Evolutionary conservation across 208 protist genomes (phyloP), one percentile per base, ranked within the genome.

Genomic region (Tritrichomonas foetus): DNA sequence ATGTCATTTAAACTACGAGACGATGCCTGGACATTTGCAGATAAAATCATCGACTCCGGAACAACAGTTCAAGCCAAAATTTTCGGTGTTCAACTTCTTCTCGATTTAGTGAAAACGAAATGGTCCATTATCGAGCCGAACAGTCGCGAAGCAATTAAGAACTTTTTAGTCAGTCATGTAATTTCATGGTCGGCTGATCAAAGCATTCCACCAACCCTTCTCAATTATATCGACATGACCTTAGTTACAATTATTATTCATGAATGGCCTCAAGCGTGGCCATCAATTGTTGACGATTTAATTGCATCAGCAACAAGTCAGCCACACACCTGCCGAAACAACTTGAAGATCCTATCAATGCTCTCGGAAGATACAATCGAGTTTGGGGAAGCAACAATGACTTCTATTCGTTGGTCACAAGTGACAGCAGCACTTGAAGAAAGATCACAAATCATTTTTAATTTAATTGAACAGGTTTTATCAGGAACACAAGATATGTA

Each of bases 191-290:
- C 64, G 22, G 16, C 3, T n/a, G 16, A 69, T n/a, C 20, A 69
- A 69, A 5, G 22, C 13, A 5, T 69, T 69, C 3, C 8, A 5
- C 8, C 13, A n/a, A 8, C 8, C n/a, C 20, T 69, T 8, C 64
- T 69, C 27, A 33, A 16, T 69, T 3, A 69, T n/a, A n/a, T n/a
- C n/a, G 64, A 69, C n/a, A 30, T 30, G 0, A 27, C 36, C 0
- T 16, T 89, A 14, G 41, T 49, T 39, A 39, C 11, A 36, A 57
- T 89, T 2, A 89, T 89, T 89, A n/a, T 89, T 57, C 13, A 33
- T 14, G 78, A 89, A n/a, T 89, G 78, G 78, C 78, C 78, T 39
- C 78, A 89, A 57, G 25, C n/a, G 33, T 89, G 78, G 78, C 78
- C 78, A 14, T 41, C 47, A 33, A 33, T 89, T 89, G 47, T 89